Evolutionary conservation across 1,284 basidiomycete genomes (phyloP), one percentile per base, ranked within the genome.

Genomic region (Bondarzewia mesenterica): DNA sequence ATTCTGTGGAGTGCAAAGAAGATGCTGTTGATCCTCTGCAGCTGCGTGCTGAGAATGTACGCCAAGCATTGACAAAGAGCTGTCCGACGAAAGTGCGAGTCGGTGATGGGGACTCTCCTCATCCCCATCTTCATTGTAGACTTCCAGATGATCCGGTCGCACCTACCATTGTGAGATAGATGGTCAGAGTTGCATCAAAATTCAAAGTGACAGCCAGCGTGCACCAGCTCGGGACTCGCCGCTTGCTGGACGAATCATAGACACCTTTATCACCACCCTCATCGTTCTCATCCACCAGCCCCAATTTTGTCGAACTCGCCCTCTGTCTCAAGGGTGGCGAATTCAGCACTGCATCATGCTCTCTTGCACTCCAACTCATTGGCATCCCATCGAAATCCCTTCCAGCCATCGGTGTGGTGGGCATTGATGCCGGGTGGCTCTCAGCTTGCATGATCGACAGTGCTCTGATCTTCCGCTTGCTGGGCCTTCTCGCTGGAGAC

Each of bases 151-250:
- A 89, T 86, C 18, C 86, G 77, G 57, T 89, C 86, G 57, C 86
- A 89, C 84, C 84, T 85, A 22, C 22, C 21, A 23, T 44, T 43
- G 15, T 15, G 14, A 22, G 14, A n/a, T 15, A 20, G 15, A 25
- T 8, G 8, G 29, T 47, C 25, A 51, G 18, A 27, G 27, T 29
- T 15, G 38, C 47, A 5, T 25, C 8, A 16, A 7, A 23, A 37
- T 35, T 23, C 20, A 26, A 46, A 44, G 42, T n/a, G n/a, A n/a
- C n/a, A n/a, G n/a, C n/a, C n/a, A n/a, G n/a, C n/a, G 63, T 73
- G 50, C 52, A 85, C 86, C 87, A 89, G 58, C 85, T 87, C 3
- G 86, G 86, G 25, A 89, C 86, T n/a, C 86, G 78, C 58, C 80
- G 76, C 64, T 89, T 89, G 57, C 77, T 71, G 14, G 87, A 89